A percentile compares a stretch with the other conserved stretches of the same genome.
Evolutionary conservation across 768 basidiomycete species (phyloP).

Genomic region (Tricholoma sp.): DNA sequence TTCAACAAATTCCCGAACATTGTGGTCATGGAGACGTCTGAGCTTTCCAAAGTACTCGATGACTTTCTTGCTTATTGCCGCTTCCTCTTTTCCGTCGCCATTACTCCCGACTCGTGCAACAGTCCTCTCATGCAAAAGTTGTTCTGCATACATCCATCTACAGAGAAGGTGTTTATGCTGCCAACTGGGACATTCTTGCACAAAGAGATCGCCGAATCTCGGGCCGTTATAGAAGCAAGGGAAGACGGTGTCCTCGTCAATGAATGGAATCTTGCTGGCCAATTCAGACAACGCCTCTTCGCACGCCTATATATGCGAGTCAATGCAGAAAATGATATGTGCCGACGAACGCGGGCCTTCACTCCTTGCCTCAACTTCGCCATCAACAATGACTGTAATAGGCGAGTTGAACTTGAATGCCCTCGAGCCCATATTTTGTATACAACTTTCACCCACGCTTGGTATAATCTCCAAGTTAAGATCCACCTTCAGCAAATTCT

Average conservation of each 20-base stretch:
- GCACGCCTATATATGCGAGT: slow-evolving; percentile 24
- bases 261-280: slow-evolving; percentile 16
- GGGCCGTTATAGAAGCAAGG: not conserved
- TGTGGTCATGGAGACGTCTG: slow-evolving; percentile 16
- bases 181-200: slow-evolving; percentile 1
- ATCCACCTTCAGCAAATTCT: slow-evolving; percentile 46
- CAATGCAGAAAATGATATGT: slow-evolving; percentile 27
- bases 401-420: slow-evolving; percentile 28
- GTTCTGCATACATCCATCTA: slow-evolving; percentile 1
- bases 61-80: slow-evolving; percentile 31
- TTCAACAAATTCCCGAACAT: slow-evolving; percentile 27
- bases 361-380: slow-evolving; percentile 34
- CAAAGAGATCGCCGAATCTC: not conserved
- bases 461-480: slow-evolving; percentile 38
- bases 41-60: slow-evolving; percentile 25
- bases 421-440: slow-evolving; percentile 29
- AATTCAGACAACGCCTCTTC: slow-evolving; percentile 21
- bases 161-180: not conserved
- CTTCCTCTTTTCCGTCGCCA: slow-evolving; percentile 20
- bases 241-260: slow-evolving; percentile 4
- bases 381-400: slow-evolving; percentile 27
- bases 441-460: slow-evolving; percentile 17
- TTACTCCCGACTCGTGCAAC: not conserved
- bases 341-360: slow-evolving; percentile 25
- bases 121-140: slow-evolving; percentile 1